These are phyloP conservation scores for Alloascoidea africana DNA, from an alignment of 805 yeast genomes.

Conservation along the genomic window DNA sequence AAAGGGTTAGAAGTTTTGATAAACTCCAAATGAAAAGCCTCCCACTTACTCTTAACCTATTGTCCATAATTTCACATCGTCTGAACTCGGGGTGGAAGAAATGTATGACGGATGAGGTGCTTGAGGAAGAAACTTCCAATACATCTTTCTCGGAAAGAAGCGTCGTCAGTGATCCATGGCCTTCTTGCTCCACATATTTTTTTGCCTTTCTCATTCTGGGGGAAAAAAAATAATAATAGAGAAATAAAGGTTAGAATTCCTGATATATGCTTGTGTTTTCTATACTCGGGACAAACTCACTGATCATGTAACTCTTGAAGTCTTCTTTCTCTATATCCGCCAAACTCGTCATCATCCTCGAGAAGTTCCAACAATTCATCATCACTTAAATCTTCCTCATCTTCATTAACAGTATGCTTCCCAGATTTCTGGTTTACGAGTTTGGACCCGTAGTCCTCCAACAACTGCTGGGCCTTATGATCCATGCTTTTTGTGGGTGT, in stretches of 20 bases:
- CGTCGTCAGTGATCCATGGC: constrained; percentile 28
- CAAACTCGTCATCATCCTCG: constrained; percentile 34
- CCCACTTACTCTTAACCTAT: constrained; percentile 16
- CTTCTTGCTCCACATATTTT: constrained; percentile 19
- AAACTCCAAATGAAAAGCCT: constrained; percentile 2
- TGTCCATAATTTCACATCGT: constrained; percentile 47
- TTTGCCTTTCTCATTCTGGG: constrained; percentile 19
- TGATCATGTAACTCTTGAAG: constrained; percentile 37
- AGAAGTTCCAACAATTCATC: constrained; percentile 12
- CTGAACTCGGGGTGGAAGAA: constrained; percentile 46
- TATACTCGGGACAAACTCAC: constrained; percentile 8
- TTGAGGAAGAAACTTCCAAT: constrained; percentile 31
- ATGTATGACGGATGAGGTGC: constrained; percentile 35
- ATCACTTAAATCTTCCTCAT: constrained; percentile 13
- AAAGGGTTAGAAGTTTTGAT: not conserved
- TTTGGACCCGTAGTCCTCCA: constrained; percentile 1
- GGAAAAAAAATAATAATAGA: no score
- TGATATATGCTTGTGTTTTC: no score
- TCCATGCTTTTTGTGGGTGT: not conserved
- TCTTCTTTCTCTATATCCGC: constrained; percentile 46
- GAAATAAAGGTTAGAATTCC: not conserved
- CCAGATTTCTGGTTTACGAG: constrained; percentile 3
- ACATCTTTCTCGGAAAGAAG: constrained; percentile 38
- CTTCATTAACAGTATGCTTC: constrained; percentile 16
- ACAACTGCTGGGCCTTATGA: not conserved